Conservation (phyloP, 2,329 filamentous ascomycete species). For the Scedosporium apiospermum region DNA sequence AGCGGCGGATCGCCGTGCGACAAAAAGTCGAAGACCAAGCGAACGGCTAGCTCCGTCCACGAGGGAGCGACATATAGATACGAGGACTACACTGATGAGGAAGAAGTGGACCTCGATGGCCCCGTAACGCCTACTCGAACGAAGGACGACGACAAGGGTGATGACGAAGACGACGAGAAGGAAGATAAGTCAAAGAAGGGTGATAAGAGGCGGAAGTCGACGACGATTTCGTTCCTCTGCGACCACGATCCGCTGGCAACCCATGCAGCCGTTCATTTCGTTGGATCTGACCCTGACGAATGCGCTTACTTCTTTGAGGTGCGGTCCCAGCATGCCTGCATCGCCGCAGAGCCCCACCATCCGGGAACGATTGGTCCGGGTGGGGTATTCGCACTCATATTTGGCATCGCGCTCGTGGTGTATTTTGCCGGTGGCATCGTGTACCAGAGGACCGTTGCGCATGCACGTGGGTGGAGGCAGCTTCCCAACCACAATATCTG, state of each 20-base stretch:
- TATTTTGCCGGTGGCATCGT: slow-evolving; percentile 90
- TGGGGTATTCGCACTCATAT: slow-evolving; percentile 82
- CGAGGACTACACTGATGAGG: slow-evolving; percentile 21
- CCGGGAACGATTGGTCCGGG: slow-evolving; percentile 61
- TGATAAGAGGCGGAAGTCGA: slow-evolving; percentile 55
- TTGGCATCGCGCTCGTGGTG: slow-evolving; percentile 64
- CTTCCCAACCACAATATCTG: slow-evolving; percentile 90
- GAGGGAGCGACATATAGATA: slow-evolving; percentile 15
- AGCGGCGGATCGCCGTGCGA: slow-evolving; percentile 67
- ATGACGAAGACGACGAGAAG: slow-evolving; percentile 17
- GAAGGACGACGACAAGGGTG: slow-evolving; percentile 17
- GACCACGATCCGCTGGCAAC: slow-evolving; percentile 67
- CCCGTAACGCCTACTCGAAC: slow-evolving; percentile 17
- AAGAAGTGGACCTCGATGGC: slow-evolving; percentile 23
- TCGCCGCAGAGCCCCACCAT: slow-evolving; percentile 57
- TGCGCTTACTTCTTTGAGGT: slow-evolving; percentile 96
- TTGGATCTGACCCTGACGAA: slow-evolving; percentile 73
- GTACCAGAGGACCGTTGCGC: slow-evolving; percentile 89
- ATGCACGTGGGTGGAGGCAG: slow-evolving; percentile 91
- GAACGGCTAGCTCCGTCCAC: slow-evolving; percentile 16
- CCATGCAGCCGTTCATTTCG: slow-evolving; percentile 67
- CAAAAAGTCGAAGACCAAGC: slow-evolving; percentile 29
- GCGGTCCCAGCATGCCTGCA: slow-evolving; percentile 74
- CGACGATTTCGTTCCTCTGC: slow-evolving; percentile 88
- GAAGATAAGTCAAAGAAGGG: slow-evolving; percentile 26